These are phyloP conservation scores for Golovinomyces cichoracearum DNA, from an alignment of 2,329 filamentous ascomycete genomes.

Conservation along the genomic window DNA sequence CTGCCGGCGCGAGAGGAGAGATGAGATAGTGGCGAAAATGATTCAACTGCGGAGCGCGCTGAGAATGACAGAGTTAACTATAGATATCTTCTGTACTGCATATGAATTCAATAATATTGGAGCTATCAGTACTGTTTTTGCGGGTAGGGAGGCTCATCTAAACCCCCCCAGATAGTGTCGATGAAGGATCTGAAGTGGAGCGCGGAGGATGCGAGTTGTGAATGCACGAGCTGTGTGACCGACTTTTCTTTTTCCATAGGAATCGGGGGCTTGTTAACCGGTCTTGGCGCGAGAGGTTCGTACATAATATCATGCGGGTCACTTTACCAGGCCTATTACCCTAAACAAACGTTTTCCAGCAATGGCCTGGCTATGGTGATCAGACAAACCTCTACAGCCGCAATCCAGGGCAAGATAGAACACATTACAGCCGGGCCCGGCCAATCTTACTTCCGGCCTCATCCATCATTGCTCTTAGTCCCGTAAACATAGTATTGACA, in stretches of 20 bases:
- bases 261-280: not conserved
- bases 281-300: not conserved
- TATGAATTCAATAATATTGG: slow-evolving; percentile 10
- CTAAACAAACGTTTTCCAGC: too few species aligned
- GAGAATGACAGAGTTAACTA: slow-evolving; percentile 5
- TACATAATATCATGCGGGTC: not conserved
- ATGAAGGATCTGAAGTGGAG: not conserved
- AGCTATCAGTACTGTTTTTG: not conserved
- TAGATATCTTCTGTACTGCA: slow-evolving; percentile 11
- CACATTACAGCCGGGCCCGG: too few species aligned
- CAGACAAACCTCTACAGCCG: too few species aligned
- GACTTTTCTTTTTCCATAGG: not conserved
- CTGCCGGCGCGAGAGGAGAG: not conserved
- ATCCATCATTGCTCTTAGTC: too few species aligned
- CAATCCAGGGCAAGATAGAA: too few species aligned
- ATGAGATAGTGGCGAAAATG: slow-evolving; percentile 1
- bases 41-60: slow-evolving; percentile 3
- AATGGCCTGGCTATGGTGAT: too few species aligned
- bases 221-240: not conserved
- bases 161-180: not conserved
- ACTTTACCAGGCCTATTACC: not conserved
- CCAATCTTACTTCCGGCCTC: too few species aligned
- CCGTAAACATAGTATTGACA: too few species aligned
- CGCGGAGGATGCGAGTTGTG: not conserved
- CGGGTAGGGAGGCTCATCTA: not conserved